Evolutionary conservation across 352 stramenopile genomes (phyloP), one percentile per base, ranked within the genome.

Genomic region (Pythium rhizo-oryzae): DNA sequence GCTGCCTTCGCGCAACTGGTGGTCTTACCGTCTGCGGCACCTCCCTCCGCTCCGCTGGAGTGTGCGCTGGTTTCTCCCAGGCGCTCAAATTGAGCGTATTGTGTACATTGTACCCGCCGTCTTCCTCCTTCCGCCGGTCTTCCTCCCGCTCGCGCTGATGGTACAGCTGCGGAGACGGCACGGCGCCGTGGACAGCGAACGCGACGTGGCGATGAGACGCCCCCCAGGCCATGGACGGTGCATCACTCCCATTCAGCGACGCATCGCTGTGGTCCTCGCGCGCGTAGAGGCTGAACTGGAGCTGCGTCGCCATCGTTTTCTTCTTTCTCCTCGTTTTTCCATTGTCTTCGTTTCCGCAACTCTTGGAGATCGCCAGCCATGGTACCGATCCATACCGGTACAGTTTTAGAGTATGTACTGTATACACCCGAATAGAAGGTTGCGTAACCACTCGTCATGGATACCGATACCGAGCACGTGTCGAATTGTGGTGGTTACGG

Each of bases 141-240:
- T 21, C 41, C 41, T 4, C 1, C 8, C 47, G 55, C 7, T 70
- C 49, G 19, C 65, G 63, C 53, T 74, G 37, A 6, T 37, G 76
- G 54, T 79, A 82, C 54, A 81, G 24, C 21, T 84, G 50, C 3
- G 80, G 78, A 25, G 79, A 88, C 18, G 79, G 71, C 28, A 72
- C 55, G 11, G 72, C 68, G 33, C 81, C 72, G 21, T 87, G 76
- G 54, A 80, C 69, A 18, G 79, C 71, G 28, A 91, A 91, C 4
- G 72, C 77, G 41, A 91, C 80, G 21, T 75, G 79, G 15, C 70
- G 55, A 12, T 64, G 62, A 5, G 65, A 54, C 15, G 16, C 49
- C 18, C 52, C 54, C 51, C 41, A 62, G 35, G 8, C 21, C 21
- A n/a, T 37, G 13, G 52, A 47, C 43, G 44, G 23, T 19, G 37